phyloP scores from a whole-genome alignment of 768 basidiomycete genomes.

The Naematelia aurantialba region DNA sequence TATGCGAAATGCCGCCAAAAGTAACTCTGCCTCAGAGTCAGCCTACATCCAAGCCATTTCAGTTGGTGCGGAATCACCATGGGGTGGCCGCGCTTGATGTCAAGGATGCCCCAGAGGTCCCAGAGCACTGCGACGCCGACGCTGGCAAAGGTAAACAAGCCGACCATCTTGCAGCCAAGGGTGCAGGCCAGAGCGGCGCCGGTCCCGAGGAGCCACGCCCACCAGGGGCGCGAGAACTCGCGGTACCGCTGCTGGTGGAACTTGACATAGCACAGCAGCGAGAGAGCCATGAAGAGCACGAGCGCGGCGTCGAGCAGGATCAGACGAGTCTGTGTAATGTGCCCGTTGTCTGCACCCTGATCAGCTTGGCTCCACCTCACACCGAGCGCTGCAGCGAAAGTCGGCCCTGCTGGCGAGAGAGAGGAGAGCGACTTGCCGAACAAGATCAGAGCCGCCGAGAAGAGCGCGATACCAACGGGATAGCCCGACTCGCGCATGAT shows the following conservation, averaged over 20 bases:
- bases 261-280: conserved; percentile 85
- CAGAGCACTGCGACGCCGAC: conserved; percentile 87
- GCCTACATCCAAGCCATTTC: not conserved
- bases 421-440: conserved; percentile 61
- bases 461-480: conserved; percentile 81
- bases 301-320: conserved; percentile 91
- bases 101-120: conserved; percentile 91
- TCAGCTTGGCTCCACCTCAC: not conserved
- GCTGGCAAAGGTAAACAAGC: conserved; percentile 79
- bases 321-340: conserved; percentile 90
- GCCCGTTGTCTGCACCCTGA: conserved; percentile 73
- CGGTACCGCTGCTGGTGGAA: conserved; percentile 91
- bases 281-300: conserved; percentile 92
- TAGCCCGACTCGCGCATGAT: conserved; percentile 99
- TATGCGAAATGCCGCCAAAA: conserved; percentile 86
- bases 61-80: conserved; percentile 59
- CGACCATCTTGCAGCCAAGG: conserved; percentile 97
- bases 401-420: not conserved
- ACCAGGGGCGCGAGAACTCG: conserved; percentile 89
- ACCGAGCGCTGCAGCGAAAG: not conserved
- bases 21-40: conserved; percentile 62
- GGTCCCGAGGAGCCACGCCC: conserved; percentile 85
- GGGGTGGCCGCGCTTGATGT: conserved; percentile 69
- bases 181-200: conserved; percentile 93
- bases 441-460: conserved; percentile 77